A percentile compares a stretch with the other conserved stretches of the same genome.
Evolutionary conservation across 2,329 filamentous ascomycete species (phyloP).

Genomic region (Xylaria arbuscula): DNA sequence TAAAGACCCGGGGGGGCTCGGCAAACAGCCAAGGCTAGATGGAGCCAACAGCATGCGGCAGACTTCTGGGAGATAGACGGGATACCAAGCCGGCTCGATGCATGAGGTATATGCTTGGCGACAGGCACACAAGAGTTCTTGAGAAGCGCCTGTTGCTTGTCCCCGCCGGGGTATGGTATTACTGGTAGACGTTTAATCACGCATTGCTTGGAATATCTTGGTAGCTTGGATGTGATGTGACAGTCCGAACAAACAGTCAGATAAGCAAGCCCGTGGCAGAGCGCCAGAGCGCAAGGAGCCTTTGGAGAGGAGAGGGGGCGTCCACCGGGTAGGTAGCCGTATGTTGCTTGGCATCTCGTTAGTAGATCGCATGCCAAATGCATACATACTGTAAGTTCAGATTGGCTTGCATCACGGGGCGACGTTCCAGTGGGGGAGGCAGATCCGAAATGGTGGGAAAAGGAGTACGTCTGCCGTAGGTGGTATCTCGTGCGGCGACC

Average conservation of each 20-base stretch:
- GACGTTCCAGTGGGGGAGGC: constrained; percentile 23
- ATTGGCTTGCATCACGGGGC: constrained; percentile 33
- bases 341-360: constrained; percentile 11
- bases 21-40: constrained; percentile 21
- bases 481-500: not conserved
- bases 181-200: constrained; percentile 37
- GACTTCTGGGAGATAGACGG: constrained; percentile 27
- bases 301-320: not conserved
- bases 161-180: constrained; percentile 9
- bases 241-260: constrained; percentile 26
- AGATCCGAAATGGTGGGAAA: constrained; percentile 33
- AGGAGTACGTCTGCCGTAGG: not conserved
- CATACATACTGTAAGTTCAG: constrained; percentile 28
- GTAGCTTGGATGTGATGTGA: constrained; percentile 24
- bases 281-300: not conserved
- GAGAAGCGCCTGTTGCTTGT: constrained; percentile 18
- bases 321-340: constrained; percentile 8
- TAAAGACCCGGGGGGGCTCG: constrained; percentile 21
- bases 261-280: constrained; percentile 27
- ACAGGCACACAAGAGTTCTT: constrained; percentile 32
- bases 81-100: constrained; percentile 38
- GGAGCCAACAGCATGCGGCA: constrained; percentile 28
- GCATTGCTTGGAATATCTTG: constrained; percentile 28
- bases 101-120: constrained; percentile 37
- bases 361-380: constrained; percentile 29